These are phyloP conservation scores for Myxozyma geophila DNA, from an alignment of 805 yeast genomes.

Conservation along the genomic window DNA sequence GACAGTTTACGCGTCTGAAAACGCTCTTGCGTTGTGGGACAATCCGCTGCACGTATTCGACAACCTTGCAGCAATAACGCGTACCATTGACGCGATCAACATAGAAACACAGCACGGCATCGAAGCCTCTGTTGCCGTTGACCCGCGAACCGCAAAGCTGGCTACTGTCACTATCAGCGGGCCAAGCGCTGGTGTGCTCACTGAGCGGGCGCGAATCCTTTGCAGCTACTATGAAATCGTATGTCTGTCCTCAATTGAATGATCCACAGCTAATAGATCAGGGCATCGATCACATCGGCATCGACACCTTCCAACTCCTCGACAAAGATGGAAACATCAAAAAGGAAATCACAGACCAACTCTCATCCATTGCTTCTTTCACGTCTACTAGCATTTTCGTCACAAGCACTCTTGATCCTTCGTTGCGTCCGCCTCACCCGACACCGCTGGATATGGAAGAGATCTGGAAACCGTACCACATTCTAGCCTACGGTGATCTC, in stretches of 20 bases:
- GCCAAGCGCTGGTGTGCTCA: conserved; percentile 19
- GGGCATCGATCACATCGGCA: conserved; percentile 35
- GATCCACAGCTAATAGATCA: not conserved
- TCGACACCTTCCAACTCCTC: conserved; percentile 35
- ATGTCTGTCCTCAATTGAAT: not conserved
- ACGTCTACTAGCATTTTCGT: conserved; percentile 56
- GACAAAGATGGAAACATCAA: conserved; percentile 29
- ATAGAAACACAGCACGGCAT: not conserved
- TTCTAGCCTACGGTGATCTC: conserved; percentile 59
- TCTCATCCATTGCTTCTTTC: conserved; percentile 50
- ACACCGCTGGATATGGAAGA: conserved; percentile 19
- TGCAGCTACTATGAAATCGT: conserved; percentile 29
- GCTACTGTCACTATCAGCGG: conserved; percentile 32
- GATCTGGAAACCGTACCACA: conserved; percentile 38
- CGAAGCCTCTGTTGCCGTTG: conserved; percentile 15
- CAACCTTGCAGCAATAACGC: conserved; percentile 21
- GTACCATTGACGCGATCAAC: conserved; percentile 17
- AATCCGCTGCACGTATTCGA: conserved; percentile 31
- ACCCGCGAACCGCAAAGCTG: conserved; percentile 8
- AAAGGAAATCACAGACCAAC: conserved; percentile 32
- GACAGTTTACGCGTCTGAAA: conserved; percentile 20
- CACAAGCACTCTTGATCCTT: conserved; percentile 44
- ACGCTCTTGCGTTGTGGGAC: conserved; percentile 35
- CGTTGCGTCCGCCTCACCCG: conserved; percentile 27
- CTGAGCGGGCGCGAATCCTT: conserved; percentile 23